Conservation (phyloP, 1,139 yeast genomes). For the Citeromyces siamensis region DNA sequence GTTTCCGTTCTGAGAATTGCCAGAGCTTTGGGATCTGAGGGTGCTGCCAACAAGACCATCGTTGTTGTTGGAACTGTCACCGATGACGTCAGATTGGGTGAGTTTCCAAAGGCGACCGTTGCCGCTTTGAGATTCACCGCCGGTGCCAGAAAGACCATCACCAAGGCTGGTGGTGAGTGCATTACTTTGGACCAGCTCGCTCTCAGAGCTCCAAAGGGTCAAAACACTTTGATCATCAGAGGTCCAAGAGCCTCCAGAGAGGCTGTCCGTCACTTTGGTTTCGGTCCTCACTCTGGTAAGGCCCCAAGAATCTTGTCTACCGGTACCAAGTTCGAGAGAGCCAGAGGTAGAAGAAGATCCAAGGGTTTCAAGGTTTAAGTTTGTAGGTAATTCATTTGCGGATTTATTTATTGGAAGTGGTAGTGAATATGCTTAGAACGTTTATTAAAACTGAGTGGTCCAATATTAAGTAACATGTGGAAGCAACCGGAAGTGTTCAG, state of each 20-base stretch:
- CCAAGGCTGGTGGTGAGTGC: conserved; percentile 99
- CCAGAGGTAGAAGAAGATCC: conserved; percentile 99
- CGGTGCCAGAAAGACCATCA: conserved; percentile 95
- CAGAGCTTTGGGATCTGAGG: conserved; percentile 64
- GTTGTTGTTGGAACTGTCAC: conserved; percentile 99
- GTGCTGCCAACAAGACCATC: conserved; percentile 82
- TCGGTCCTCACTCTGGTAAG: conserved; percentile 99
- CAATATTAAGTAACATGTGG: too few species aligned
- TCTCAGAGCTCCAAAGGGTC: conserved; percentile 98
- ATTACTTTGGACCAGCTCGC: conserved; percentile 99
- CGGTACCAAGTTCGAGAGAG: conserved; percentile 99
- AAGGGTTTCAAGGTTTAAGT: conserved; percentile 99
- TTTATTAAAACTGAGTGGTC: too few species aligned
- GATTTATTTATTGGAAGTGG: too few species aligned
- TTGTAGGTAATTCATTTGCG: too few species aligned
- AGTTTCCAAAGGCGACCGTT: conserved; percentile 92
- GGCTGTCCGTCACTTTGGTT: conserved; percentile 99
- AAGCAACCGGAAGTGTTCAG: too few species aligned
- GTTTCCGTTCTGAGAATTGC: conserved; percentile 90
- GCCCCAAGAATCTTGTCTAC: conserved; percentile 97
- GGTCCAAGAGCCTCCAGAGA: conserved; percentile 99
- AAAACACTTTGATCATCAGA: conserved; percentile 95
- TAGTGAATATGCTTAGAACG: too few species aligned
- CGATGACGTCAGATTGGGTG: conserved; percentile 90
- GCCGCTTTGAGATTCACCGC: conserved; percentile 99